phyloP scores from a whole-genome alignment of 129 eudicot genomes.

The Deinandra increscens region DNA sequence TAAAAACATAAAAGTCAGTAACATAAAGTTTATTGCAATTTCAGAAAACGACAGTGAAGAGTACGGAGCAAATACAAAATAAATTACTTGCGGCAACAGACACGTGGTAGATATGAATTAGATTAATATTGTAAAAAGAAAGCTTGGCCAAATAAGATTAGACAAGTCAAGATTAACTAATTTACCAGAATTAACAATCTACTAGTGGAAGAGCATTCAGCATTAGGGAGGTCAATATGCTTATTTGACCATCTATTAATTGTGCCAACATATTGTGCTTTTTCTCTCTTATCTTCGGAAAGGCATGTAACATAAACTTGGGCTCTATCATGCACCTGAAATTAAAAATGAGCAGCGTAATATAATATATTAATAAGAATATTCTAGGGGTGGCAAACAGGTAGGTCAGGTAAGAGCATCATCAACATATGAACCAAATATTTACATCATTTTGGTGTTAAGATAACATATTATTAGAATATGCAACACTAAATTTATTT shows the following conservation, averaged over 20 bases:
- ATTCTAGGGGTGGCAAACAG: slow-evolving; percentile 1
- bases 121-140: neutral
- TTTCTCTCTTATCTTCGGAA: slow-evolving; percentile 36
- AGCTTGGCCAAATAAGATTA: slow-evolving; percentile 3
- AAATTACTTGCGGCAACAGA: neutral
- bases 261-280: slow-evolving; percentile 60
- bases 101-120: neutral
- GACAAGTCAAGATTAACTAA: slow-evolving; percentile 21
- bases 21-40: slow-evolving; percentile 6
- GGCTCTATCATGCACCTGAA: slow-evolving; percentile 97
- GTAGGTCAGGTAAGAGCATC: slow-evolving; percentile 2
- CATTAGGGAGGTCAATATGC: slow-evolving; percentile 51
- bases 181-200: slow-evolving; percentile 75
- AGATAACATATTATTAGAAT: neutral
- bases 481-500: neutral
- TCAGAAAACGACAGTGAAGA: neutral
- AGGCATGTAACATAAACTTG: slow-evolving; percentile 78
- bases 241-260: slow-evolving; percentile 73
- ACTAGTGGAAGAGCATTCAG: slow-evolving; percentile 49
- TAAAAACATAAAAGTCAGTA: neutral
- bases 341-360: neutral
- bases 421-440: neutral
- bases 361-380: neutral
- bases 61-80: neutral
- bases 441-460: neutral